Percentiles rank a stretch among this genome's conserved stretches.
These are phyloP conservation scores for Plasmodium blacklocki DNA, from an alignment of 169 alveolate genomes.

Conservation along the genomic window DNA sequence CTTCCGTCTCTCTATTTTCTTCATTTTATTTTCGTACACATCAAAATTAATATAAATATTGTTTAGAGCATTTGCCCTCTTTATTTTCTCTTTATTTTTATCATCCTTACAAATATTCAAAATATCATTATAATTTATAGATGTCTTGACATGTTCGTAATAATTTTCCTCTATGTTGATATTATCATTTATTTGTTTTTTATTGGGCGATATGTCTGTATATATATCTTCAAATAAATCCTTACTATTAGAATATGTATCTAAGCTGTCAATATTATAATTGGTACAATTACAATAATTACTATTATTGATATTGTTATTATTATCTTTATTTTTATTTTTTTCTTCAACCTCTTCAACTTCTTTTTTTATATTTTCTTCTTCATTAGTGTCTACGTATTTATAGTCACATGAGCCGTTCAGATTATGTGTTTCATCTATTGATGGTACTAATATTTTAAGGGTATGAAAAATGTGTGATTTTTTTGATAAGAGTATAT, in stretches of 20 bases:
- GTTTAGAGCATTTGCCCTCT: conserved; percentile 6
- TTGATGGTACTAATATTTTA: conserved; percentile 48
- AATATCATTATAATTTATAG: no score
- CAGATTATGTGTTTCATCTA: background rate
- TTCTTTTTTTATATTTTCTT: background rate
- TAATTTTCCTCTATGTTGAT: no score
- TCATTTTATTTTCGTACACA: conserved; percentile 56
- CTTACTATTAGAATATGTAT: background rate
- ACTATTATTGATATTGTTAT: background rate
- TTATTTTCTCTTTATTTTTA: background rate
- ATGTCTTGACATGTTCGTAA: no score
- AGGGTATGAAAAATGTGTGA: conserved; percentile 54
- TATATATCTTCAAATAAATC: background rate
- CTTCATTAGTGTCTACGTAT: background rate
- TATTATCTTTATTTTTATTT: background rate
- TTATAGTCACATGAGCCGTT: background rate
- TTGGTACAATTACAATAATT: no score
- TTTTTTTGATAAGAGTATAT: conserved; percentile 27
- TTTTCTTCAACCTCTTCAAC: background rate
- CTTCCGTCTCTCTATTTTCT: conserved; percentile 22
- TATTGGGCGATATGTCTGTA: background rate
- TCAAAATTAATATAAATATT: conserved; percentile 36
- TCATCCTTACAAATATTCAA: background rate
- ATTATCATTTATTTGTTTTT: background rate
- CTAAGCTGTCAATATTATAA: no score